Percentiles rank a stretch among this genome's conserved stretches.
Evolutionary conservation across 2,329 filamentous ascomycete genomes (phyloP).

Genomic region (Beauveria bassiana): DNA sequence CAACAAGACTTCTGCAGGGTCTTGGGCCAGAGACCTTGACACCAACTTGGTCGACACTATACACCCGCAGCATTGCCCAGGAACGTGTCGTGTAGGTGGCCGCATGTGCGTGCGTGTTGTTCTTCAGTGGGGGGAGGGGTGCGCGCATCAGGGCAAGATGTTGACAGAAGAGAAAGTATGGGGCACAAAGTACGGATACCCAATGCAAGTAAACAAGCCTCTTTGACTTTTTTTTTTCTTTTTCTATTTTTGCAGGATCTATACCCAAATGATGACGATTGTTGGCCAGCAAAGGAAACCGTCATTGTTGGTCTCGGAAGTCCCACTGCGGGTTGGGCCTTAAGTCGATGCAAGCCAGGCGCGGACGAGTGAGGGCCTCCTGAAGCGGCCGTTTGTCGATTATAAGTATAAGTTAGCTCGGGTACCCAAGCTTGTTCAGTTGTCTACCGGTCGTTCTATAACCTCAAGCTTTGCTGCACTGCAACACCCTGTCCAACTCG

Average conservation of each 20-base stretch:
- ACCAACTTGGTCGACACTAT: conserved; percentile 6
- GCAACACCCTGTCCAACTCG: not conserved
- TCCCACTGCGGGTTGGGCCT: conserved; percentile 12
- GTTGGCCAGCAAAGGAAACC: conserved; percentile 9
- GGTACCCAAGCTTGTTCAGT: conserved; percentile 18
- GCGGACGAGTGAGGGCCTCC: conserved; percentile 18
- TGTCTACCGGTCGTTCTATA: not conserved
- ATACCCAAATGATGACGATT: conserved; percentile 8
- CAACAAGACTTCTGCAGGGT: conserved; percentile 19
- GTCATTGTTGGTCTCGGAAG: conserved; percentile 12
- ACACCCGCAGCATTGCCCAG: conserved; percentile 13
- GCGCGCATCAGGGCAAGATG: conserved; percentile 21
- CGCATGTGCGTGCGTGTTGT: conserved; percentile 12
- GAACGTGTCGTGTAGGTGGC: conserved; percentile 17
- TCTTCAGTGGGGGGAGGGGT: conserved; percentile 11
- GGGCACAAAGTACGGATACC: conserved; percentile 32
- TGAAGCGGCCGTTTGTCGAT: conserved; percentile 16
- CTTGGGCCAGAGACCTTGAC: conserved; percentile 17
- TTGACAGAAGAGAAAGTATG: conserved; percentile 22
- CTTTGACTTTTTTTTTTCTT: conserved; percentile 17
- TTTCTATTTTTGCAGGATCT: not conserved
- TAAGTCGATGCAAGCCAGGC: conserved; percentile 11
- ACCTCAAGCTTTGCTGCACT: not conserved
- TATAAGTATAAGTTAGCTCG: conserved; percentile 33
- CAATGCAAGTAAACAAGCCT: conserved; percentile 30